Base-by-base conservation (phyloP, 805 yeast genomes). In the Teunomyces gatunensis region DNA sequence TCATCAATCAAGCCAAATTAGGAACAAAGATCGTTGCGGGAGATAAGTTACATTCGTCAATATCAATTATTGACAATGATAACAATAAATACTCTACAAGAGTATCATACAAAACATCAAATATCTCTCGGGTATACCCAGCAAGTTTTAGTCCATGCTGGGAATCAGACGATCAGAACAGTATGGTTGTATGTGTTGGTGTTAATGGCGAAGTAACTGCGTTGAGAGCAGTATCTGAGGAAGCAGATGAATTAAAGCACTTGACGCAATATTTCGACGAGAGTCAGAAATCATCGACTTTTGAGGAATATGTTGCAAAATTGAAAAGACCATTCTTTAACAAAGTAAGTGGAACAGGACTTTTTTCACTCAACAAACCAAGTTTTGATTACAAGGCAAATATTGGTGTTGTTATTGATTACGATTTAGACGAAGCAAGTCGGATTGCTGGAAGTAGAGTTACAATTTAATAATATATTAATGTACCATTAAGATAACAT, bases 281-380 rank as follows among this genome's bases (percentile, higher is more conserved):
- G 5, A 46, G 39, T 13, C 40, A 32, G 12, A 18, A 35, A 3
- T 41, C 44, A 6, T 42, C 47, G 3, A 7, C 42, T 6, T 20
- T 63, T 2, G 47, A 40, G 4, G 51, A 54, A 2, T 48, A 55
- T 15, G 25, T 56, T 7, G 60, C 63, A 9, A 59, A 59, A 25
- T 54, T 65, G 33, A 60, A 58, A 25, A 54, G 67, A 17, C 75
- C 76, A 5, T 73, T 72, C 47, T 28, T 46, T 2, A 64, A 64
- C 28, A 71, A 70, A 40, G 59, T 70, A 10, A 64, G 71, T 11
- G 78, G 78, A 2, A 73, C 71, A 42, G 76, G 78, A 1, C 53
- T 73, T 13, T 64, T 63, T 18, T 51, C 67, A 1, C 39, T 69
- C 6, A 60, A 70, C 49, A 68, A 70, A 49, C 74, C 73, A 3